These are phyloP conservation scores for Sporobolomyces roseus DNA, from an alignment of 768 basidiomycete genomes.

Conservation along the genomic window DNA sequence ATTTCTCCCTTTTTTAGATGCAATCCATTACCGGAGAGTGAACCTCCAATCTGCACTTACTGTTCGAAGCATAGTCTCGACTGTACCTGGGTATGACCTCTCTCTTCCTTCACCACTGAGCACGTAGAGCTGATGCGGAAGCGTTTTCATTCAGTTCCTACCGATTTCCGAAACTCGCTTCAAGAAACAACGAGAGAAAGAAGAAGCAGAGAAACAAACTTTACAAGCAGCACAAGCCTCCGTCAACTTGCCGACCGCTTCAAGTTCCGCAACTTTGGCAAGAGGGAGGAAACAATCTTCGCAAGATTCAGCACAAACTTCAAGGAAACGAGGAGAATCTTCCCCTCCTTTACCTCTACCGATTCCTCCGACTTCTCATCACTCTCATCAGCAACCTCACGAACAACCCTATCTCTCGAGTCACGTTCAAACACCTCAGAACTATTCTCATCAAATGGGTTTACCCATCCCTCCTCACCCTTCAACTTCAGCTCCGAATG, in stretches of 20 bases:
- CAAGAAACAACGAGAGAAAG: conserved; percentile 87
- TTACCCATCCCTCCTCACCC: too few relatives aligned
- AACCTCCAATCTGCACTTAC: conserved; percentile 81
- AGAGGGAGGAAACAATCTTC: too few relatives aligned
- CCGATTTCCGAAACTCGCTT: conserved; percentile 98
- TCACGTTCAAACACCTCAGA: conserved; percentile 5
- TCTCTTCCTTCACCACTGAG: background rate
- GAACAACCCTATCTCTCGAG: conserved; percentile 8
- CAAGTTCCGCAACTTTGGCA: conserved; percentile 27
- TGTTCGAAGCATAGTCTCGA: conserved; percentile 91
- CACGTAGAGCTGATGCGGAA: background rate
- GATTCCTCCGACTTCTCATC: background rate
- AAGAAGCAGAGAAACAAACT: conserved; percentile 53
- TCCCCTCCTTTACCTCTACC: background rate
- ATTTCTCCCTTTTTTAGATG: conserved; percentile 55
- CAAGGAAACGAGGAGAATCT: background rate
- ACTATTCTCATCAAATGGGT: background rate
- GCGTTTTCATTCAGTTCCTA: conserved; percentile 57
- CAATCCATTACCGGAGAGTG: conserved; percentile 73
- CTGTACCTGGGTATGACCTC: conserved; percentile 67
- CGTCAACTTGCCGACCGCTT: conserved; percentile 25
- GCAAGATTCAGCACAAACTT: too few relatives aligned
- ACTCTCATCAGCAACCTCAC: background rate
- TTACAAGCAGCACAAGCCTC: conserved; percentile 9
- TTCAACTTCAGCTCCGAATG: background rate